Conservation (phyloP, 1,284 basidiomycete genomes). For the Ustilago shanxiensis region DNA sequence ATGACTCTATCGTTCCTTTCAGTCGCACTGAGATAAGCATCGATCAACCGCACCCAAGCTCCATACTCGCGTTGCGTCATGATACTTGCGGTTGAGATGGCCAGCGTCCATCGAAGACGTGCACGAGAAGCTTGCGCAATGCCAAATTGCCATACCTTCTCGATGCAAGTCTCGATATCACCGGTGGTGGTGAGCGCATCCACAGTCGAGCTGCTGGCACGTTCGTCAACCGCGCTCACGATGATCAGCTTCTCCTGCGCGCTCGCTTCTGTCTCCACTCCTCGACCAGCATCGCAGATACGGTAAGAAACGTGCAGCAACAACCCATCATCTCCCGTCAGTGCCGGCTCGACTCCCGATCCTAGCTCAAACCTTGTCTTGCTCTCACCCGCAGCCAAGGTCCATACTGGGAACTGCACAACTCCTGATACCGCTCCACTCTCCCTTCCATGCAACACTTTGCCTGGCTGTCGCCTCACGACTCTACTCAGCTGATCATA, state of each 20-base stretch:
- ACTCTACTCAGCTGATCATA: constrained; percentile 52
- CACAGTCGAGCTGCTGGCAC: constrained; percentile 32
- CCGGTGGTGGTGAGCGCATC: constrained; percentile 16
- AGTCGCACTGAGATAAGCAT: constrained; percentile 10
- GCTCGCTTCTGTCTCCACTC: not conserved
- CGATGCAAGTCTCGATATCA: constrained; percentile 32
- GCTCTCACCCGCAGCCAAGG: constrained; percentile 15
- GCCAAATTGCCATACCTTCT: constrained; percentile 47
- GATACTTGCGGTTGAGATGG: constrained; percentile 30
- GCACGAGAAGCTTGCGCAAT: constrained; percentile 42
- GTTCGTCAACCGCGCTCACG: constrained; percentile 55
- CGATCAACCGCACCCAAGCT: constrained; percentile 32
- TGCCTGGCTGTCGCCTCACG: constrained; percentile 39
- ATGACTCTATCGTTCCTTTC: constrained; percentile 10
- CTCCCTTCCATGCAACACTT: constrained; percentile 46
- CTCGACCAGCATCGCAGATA: constrained; percentile 10
- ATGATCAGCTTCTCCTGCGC: constrained; percentile 25
- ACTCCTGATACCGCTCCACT: constrained; percentile 29
- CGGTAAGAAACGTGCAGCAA: constrained; percentile 50
- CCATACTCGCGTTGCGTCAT: constrained; percentile 30
- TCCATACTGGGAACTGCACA: constrained; percentile 55
- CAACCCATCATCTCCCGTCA: constrained; percentile 31
- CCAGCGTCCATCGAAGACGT: constrained; percentile 44
- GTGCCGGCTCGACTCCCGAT: constrained; percentile 25
- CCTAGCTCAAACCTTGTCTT: constrained; percentile 21